Base-by-base conservation (phyloP, 306 rosid species). In the Parietaria judaica region DNA sequence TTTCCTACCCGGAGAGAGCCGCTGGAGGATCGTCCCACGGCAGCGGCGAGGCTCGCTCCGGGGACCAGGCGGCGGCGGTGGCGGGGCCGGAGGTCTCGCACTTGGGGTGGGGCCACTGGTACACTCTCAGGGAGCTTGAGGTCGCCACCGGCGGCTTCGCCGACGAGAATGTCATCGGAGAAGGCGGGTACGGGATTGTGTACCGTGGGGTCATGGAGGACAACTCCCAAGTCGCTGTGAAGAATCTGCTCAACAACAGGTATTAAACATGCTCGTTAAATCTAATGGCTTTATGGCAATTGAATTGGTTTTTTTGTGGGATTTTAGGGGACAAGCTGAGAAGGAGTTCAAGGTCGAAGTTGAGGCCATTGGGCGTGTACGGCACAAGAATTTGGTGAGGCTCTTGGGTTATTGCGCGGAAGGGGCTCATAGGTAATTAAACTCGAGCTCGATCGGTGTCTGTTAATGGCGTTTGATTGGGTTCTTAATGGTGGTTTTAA, bases 101-200 rank as follows among this genome's bases (percentile, higher is more conserved):
- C 72, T 77, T 83, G 78, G 88, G 88, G 8, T 83, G 85, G 85
- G 85, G 88, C 6, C 83, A 83, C 54, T 77, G 88, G 88, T 79
- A 76, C 52, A 83, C 88, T 60, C 77, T 83, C 43, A 76, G 83
- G 56, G 88, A 83, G 80, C 85, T 79, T 10, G 85, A 83, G 67
- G 70, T 35, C 50, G 65, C 88, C 59, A 74, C 83, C 36, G 74
- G 74, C 66, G 79, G 83, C 13, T 83, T 83, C 69, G 73, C 79
- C 14, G 88, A 83, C 52, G 85, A 83, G 55, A 76, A 83, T 77
- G 88, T 79, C 31, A 83, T 83, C 12, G 88, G 88, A 48, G 81
- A 83, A 62, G 88, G 88, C 58, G 88, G 88, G 8, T 83, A 83
- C 70, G 88, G 88, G 3, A 83, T 83, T 55, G 88, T 83, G 13